Evolutionary conservation across 768 basidiomycete species (phyloP), one percentile per base, ranked within the genome.

Genomic region (Suillus plorans): DNA sequence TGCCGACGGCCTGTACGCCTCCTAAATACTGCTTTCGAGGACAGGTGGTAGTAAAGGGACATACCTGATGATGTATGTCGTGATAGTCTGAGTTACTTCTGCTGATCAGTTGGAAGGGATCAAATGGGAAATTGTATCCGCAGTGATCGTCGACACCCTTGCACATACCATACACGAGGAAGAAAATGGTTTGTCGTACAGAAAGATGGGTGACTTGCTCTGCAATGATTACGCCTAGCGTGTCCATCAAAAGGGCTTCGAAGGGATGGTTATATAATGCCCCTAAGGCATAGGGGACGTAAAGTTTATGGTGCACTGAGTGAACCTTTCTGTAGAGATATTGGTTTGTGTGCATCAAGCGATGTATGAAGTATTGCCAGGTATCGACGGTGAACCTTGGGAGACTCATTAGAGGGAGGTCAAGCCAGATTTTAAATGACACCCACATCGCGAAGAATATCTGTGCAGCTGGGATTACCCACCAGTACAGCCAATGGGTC

Each of bases 291-390:
- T 97, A 99, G 0, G 97, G 96, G 9, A 97, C 95, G 75, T 98
- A 97, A 10, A 99, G 87, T 9, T 94, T 85, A 76, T 99, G 97
- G 77, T 99, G 97, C 78, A 90, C 89, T 0, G 93, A 94, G 76
- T 99, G 97, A 68, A 98, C 82, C 63, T 92, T 87, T 69, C 87
- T 91, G 80, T 97, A 99, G 42, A 99, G 82, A 77, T 86, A 98
- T 68, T 89, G 91, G 81, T 93, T 94, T 71, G 86, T 78, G 79
- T 99, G 97, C 90, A 97, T 94, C 52, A 81, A 77, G 45, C 97
- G 94, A 74, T 99, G 97, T n/a, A 95, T 81, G 79, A 96, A 95
- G 78, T 99, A 99, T 77, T 99, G 96, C 95, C 95, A 98, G 39
- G 95, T 95, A 80, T 99, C 97, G 69, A 99, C 89, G 65, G 95